Percentiles rank a stretch among this genome's conserved stretches.
These are phyloP conservation scores for Phytophthora europaea DNA, from an alignment of 352 stramenopile genomes.

Conservation along the genomic window DNA sequence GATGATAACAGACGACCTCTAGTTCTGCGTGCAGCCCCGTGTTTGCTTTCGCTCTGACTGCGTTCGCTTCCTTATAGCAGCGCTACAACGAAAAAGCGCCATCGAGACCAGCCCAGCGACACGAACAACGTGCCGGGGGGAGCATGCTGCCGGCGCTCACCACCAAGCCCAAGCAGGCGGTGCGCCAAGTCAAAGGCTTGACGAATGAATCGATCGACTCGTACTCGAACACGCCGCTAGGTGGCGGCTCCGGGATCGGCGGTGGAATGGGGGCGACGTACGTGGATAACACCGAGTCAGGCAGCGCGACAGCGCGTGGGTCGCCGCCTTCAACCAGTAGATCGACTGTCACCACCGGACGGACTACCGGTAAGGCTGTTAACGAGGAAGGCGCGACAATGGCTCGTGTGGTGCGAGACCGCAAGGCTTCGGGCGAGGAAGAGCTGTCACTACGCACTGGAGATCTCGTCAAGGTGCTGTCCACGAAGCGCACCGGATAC, in stretches of 20 bases:
- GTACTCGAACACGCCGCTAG: conserved; percentile 76
- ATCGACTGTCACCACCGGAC: conserved; percentile 27
- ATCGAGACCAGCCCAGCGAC: conserved; percentile 3
- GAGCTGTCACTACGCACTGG: conserved; percentile 71
- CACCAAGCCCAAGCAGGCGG: conserved; percentile 85
- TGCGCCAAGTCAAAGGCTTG: conserved; percentile 82
- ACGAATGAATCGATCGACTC: conserved; percentile 90
- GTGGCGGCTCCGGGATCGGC: conserved; percentile 20
- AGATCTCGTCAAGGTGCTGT: conserved; percentile 81
- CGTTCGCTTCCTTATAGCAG: not conserved
- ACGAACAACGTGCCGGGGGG: not conserved
- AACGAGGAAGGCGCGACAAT: conserved; percentile 39
- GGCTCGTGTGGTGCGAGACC: conserved; percentile 75
- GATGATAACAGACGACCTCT: conserved; percentile 25
- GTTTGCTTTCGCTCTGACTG: not conserved
- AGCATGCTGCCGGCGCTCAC: conserved; percentile 83
- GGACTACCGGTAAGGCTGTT: conserved; percentile 28
- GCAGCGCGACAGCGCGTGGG: conserved; percentile 26
- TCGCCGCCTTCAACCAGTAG: conserved; percentile 36
- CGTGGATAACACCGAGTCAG: conserved; percentile 64
- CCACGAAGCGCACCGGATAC: conserved; percentile 83
- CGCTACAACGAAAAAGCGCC: conserved; percentile 18
- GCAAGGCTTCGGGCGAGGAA: conserved; percentile 81
- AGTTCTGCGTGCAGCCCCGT: not conserved
- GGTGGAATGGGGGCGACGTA: conserved; percentile 44